phyloP scores from a whole-genome alignment of 306 rosid species.

The Sicyos baderoa region DNA sequence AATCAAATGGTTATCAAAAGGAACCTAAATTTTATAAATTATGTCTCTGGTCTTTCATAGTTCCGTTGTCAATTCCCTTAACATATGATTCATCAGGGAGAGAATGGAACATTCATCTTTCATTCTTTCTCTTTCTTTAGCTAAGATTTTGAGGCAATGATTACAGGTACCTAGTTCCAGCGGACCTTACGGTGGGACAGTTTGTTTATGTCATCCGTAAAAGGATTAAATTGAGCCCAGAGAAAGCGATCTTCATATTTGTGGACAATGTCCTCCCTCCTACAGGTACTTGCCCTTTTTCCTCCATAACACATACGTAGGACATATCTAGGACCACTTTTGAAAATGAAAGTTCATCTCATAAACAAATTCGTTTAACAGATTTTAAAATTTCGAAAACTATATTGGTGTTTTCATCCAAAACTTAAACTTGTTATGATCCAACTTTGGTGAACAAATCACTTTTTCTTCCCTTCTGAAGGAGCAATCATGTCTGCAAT shows the following conservation, averaged over 20 bases:
- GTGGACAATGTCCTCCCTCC: slow-evolving; percentile 94
- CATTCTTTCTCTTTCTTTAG: background rate
- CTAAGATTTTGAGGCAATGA: slow-evolving; percentile 18
- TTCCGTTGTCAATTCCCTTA: background rate
- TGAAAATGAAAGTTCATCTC: too few relatives aligned
- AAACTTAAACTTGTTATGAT: too few relatives aligned
- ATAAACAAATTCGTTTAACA: too few relatives aligned
- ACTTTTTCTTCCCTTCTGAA: background rate
- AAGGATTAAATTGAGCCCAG: slow-evolving; percentile 79
- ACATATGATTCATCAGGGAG: background rate
- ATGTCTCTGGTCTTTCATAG: background rate
- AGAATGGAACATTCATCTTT: background rate
- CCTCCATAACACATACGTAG: background rate
- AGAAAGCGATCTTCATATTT: slow-evolving; percentile 83
- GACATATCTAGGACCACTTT: too few relatives aligned
- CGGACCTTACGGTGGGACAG: slow-evolving; percentile 83
- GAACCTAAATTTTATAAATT: background rate
- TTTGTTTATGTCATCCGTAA: slow-evolving; percentile 88
- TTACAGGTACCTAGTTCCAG: slow-evolving; percentile 81
- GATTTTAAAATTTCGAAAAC: too few relatives aligned
- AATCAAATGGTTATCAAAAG: too few relatives aligned
- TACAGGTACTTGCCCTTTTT: slow-evolving; percentile 47
- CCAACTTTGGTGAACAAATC: too few relatives aligned
- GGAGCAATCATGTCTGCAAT: slow-evolving; percentile 92
- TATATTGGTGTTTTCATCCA: background rate